Evolutionary conservation across 257 asterid species (phyloP), one percentile per base, ranked within the genome.

Genomic region (Phtheirospermum japonicum): DNA sequence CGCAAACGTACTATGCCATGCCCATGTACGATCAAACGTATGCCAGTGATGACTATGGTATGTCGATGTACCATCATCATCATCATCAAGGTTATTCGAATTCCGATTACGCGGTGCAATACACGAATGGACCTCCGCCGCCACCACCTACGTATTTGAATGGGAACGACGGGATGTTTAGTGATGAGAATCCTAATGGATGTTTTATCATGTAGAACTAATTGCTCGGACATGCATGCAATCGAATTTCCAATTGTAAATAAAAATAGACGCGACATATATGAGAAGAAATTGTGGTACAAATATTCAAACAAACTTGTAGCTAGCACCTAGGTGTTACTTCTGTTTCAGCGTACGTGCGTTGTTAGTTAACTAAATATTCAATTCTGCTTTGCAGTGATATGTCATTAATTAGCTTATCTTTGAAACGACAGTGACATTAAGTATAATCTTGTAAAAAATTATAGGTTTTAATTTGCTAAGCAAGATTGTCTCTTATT

Each of bases 161-260:
- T 26, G 5, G 10, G 16, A 60, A 67, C 16, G 85, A 79, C 10
- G 46, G 77, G 0, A 73, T 83, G 82, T 92, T 89, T 4, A 92
- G 95, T 50, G 99, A 92, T 0, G 99, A 89, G 57, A 85, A 92
- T 45, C 95, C 98, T 5, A 79, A 81, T 26, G 90, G 93, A n/a
- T 92, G 98, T 64, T 76, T 36, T 12, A 52, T 92, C n/a, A 92
- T 92, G 98, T 91, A n/a, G 65, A 82, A 56, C 12, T 50, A 40
- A 10, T 8, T 3, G 9, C 9, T 7, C 0, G 6, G 2, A 3
- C 4, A 6, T 48, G 11, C 18, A 18, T 18, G 23, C 9, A 50
- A 26, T 19, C 14, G 32, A 9, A 50, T 18, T 50, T 50, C 19
- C 7, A 20, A 19, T 50, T 20, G 32, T 20, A 50, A 19, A 19